Base-by-base conservation (phyloP, 225 moss, liverwort and hornwort genomes). In the Bryum argenteum region DNA sequence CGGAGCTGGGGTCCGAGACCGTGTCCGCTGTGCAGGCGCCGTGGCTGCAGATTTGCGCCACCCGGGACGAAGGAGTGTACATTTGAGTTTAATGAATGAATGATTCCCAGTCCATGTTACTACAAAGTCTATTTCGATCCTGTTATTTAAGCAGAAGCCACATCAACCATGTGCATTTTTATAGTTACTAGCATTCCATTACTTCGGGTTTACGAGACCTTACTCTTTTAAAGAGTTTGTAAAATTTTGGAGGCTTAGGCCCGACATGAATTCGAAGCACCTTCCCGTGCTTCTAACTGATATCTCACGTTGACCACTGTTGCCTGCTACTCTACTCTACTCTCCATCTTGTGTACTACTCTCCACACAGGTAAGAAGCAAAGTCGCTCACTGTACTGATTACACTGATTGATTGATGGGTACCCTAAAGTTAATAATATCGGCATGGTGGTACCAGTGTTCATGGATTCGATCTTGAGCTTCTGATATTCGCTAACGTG, bases 21-120 rank as follows among this genome's bases (percentile, higher is more conserved):
- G 48, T 48, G 12, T 45, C 45, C 12, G 41, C 67, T 87, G 54
- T 68, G 68, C 42, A 88, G 90, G 77, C 72, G 18, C 81, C 83
- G 58, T 91, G 91, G 91, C 67, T 91, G 72, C 88, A 89, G 69
- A 86, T 91, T 45, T 72, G 84, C 70, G 91, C 77, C 68, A 66
- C 84, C 44, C 77, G 91, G 43, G 89, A 91, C 72, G 87, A 89
- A 81, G 80, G 89, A 77, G 84, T 91, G 75, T 89, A 91, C 77
- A 91, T 91, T 83, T 85, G 81, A 84, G 75, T 58, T 28, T 15
- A 33, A 12, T 17, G 33, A 19, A 42, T 12, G 8, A n/a, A 39
- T 64, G 48, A 48, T 41, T 10, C 58, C 10, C 55, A 23, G 26
- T 71, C 67, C 39, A 15, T 66, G 19, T 52, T 11, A 12, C 8